Conservation (phyloP, 768 basidiomycete species). For the Leccinum longicurvipes region DNA sequence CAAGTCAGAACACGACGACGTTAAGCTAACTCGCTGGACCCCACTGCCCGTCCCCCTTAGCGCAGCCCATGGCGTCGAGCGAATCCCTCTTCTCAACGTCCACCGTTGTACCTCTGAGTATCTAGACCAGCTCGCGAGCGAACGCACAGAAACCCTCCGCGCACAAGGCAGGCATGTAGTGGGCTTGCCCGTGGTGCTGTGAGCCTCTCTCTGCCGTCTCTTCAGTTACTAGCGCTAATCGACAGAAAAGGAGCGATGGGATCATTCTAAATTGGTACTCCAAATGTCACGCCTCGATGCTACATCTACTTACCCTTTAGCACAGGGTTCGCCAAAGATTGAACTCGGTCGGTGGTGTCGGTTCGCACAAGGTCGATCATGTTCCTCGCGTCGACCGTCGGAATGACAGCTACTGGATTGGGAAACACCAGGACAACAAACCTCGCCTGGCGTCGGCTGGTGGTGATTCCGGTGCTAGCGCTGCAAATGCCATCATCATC, state of each 20-base stretch:
- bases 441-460: neutral
- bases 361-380: neutral
- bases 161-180: constrained; percentile 23
- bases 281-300: neutral
- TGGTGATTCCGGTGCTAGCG: constrained; percentile 9
- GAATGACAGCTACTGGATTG: neutral
- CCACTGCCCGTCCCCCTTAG: constrained; percentile 18
- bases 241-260: constrained; percentile 23
- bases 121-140: constrained; percentile 13
- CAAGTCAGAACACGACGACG: neutral
- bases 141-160: constrained; percentile 19
- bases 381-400: neutral
- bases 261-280: constrained; percentile 30
- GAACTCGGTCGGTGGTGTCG: neutral
- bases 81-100: constrained; percentile 17
- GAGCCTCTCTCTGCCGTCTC: constrained; percentile 6
- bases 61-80: constrained; percentile 27
- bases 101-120: constrained; percentile 8
- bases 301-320: constrained; percentile 8
- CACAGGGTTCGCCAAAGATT: constrained; percentile 15
- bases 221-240: constrained; percentile 4
- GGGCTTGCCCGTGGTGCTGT: constrained; percentile 26
- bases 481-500: constrained; percentile 21
- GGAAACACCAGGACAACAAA: neutral
- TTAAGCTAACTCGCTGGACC: neutral